Evolutionary conservation across 2,329 filamentous ascomycete genomes (phyloP).

Genomic region (Colletotrichum eremochloae): DNA sequence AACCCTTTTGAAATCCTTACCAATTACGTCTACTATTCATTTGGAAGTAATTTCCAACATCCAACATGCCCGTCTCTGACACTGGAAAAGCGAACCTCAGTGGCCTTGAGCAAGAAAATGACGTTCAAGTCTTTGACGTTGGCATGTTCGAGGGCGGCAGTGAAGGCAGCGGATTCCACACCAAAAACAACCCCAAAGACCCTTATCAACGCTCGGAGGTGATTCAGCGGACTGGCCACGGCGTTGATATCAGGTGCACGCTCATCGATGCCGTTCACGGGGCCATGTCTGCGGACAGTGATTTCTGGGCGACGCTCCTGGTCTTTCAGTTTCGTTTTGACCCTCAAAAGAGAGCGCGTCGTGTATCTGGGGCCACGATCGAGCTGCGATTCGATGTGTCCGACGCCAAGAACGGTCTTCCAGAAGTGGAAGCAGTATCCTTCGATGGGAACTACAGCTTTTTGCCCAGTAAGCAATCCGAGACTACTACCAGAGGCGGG

Average conservation of each 20-base stretch:
- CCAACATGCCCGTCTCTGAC: background rate
- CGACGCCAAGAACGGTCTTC: slow-evolving; percentile 43
- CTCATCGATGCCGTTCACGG: slow-evolving; percentile 1
- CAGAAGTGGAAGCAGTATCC: slow-evolving; percentile 43
- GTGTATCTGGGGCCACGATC: background rate
- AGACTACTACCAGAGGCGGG: slow-evolving; percentile 24
- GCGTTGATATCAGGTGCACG: background rate
- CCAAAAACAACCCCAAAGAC: slow-evolving; percentile 44
- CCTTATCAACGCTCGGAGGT: slow-evolving; percentile 44
- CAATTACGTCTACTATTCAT: too few species aligned
- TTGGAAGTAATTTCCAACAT: background rate
- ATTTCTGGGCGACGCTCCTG: background rate
- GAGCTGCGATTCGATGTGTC: slow-evolving; percentile 1
- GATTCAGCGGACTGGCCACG: background rate
- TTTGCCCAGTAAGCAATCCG: slow-evolving; percentile 35
- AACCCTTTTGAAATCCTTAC: background rate
- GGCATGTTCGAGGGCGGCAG: slow-evolving; percentile 21
- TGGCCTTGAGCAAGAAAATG: background rate
- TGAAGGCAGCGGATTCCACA: slow-evolving; percentile 43
- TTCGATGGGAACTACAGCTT: slow-evolving; percentile 36
- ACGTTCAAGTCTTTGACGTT: background rate
- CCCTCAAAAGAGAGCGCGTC: background rate
- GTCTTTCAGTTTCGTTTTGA: background rate
- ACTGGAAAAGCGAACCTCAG: background rate
- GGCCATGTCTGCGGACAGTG: background rate